Conservation (phyloP, 352 stramenopile species). For the Globisporangium paroecandrum region DNA sequence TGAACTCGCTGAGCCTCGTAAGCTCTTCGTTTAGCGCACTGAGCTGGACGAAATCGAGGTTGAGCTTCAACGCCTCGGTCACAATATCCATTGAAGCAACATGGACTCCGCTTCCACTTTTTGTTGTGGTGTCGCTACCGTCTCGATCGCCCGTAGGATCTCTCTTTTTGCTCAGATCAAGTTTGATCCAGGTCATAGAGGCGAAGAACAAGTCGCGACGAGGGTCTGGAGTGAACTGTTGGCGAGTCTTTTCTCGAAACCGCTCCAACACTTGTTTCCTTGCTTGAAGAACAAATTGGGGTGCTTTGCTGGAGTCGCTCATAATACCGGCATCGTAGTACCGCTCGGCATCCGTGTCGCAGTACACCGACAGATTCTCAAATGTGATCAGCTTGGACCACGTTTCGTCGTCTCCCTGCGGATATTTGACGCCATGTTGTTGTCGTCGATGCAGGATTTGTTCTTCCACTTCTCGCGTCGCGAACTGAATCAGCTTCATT, state of each 20-base stretch:
- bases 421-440: slow-evolving; percentile 49
- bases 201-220: slow-evolving; percentile 47
- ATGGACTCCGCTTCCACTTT: neutral
- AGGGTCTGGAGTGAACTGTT: slow-evolving; percentile 28
- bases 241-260: slow-evolving; percentile 34
- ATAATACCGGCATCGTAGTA: slow-evolving; percentile 16
- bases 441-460: slow-evolving; percentile 61
- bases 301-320: neutral
- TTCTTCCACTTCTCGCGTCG: slow-evolving; percentile 45
- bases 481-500: slow-evolving; percentile 48
- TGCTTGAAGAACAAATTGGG: neutral
- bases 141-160: neutral
- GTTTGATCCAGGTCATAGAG: slow-evolving; percentile 56
- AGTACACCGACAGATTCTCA: slow-evolving; percentile 61
- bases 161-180: slow-evolving; percentile 38
- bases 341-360: slow-evolving; percentile 40
- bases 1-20: slow-evolving; percentile 33
- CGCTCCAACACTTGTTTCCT: slow-evolving; percentile 20
- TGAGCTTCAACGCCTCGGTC: slow-evolving; percentile 52
- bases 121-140: neutral
- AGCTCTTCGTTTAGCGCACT: slow-evolving; percentile 42
- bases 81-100: slow-evolving; percentile 52
- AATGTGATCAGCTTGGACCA: slow-evolving; percentile 61
- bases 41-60: slow-evolving; percentile 59
- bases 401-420: slow-evolving; percentile 19